Percentiles rank a stretch among this genome's conserved stretches.
These are phyloP conservation scores for Eutrema salsugineum DNA, from an alignment of 441 rosid genomes.

Conservation along the genomic window DNA sequence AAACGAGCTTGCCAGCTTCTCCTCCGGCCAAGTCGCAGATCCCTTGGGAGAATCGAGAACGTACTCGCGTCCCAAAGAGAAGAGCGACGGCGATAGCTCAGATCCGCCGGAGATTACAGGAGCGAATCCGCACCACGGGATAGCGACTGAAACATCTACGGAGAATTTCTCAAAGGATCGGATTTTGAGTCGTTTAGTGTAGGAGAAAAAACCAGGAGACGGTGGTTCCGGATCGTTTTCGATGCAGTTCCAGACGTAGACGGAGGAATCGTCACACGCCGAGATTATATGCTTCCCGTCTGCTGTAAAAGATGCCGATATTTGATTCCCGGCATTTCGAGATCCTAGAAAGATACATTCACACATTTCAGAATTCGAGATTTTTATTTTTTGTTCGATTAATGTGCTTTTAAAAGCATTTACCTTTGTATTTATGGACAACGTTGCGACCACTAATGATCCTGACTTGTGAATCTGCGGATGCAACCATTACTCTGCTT, in stretches of 20 bases:
- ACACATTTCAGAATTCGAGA: not conserved
- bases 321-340: constrained; percentile 56
- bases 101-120: not conserved
- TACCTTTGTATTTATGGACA: constrained; percentile 80
- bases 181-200: constrained; percentile 39
- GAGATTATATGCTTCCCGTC: constrained; percentile 92
- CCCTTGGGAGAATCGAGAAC: constrained; percentile 73
- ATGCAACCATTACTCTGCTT: constrained; percentile 79
- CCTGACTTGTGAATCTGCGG: constrained; percentile 86
- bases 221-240: not conserved
- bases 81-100: constrained; percentile 30
- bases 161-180: constrained; percentile 79
- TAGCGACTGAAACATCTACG: constrained; percentile 71
- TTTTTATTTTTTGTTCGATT: not conserved
- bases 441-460: constrained; percentile 66
- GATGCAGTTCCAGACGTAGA: constrained; percentile 72
- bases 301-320: constrained; percentile 63
- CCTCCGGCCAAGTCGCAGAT: constrained; percentile 97
- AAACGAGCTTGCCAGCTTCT: constrained; percentile 58
- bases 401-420: not conserved
- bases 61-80: constrained; percentile 57
- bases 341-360: constrained; percentile 35
- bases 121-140: constrained; percentile 74
- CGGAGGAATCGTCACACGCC: constrained; percentile 79
- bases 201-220: constrained; percentile 26